Conservation (phyloP, 2,329 filamentous ascomycete species). For the Neophaeococcomyces mojaviensis region DNA sequence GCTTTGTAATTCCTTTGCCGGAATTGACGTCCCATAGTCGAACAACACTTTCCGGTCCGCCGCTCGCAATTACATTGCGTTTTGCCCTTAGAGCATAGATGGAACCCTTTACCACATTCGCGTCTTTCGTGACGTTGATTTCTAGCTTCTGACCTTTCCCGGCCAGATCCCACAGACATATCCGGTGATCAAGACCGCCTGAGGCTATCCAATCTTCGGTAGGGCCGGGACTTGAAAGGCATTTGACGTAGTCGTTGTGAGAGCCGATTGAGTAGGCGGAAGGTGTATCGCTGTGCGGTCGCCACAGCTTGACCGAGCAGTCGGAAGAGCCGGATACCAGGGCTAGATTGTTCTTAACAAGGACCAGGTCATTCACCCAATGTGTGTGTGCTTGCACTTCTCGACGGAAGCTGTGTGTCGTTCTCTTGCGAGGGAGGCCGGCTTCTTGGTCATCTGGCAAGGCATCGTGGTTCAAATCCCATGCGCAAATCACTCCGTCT, state of each 20-base stretch:
- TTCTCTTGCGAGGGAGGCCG: slow-evolving; percentile 21
- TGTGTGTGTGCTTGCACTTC: slow-evolving; percentile 80
- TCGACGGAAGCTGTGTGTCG: slow-evolving; percentile 48
- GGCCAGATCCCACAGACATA: slow-evolving; percentile 87
- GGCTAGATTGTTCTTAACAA: slow-evolving; percentile 69
- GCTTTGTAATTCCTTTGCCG: slow-evolving; percentile 87
- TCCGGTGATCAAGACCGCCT: slow-evolving; percentile 84
- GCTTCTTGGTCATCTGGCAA: slow-evolving; percentile 18
- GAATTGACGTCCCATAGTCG: slow-evolving; percentile 85
- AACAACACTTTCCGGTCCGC: slow-evolving; percentile 88
- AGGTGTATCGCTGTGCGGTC: slow-evolving; percentile 58
- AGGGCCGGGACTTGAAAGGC: slow-evolving; percentile 68
- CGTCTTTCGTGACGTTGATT: slow-evolving; percentile 71
- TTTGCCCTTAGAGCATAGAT: slow-evolving; percentile 83
- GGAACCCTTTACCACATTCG: slow-evolving; percentile 81
- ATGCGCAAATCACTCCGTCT: slow-evolving; percentile 92
- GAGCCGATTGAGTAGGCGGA: slow-evolving; percentile 71
- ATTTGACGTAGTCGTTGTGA: slow-evolving; percentile 95
- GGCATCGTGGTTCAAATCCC: slow-evolving; percentile 75
- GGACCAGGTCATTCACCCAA: slow-evolving; percentile 89
- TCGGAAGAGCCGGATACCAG: slow-evolving; percentile 90
- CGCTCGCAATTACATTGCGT: slow-evolving; percentile 76
- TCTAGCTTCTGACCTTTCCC: slow-evolving; percentile 78
- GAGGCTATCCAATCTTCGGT: slow-evolving; percentile 82
- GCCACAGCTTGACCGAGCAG: slow-evolving; percentile 86